phyloP scores from a whole-genome alignment of 345 rosid species.

The Citrus mangshanensis region DNA sequence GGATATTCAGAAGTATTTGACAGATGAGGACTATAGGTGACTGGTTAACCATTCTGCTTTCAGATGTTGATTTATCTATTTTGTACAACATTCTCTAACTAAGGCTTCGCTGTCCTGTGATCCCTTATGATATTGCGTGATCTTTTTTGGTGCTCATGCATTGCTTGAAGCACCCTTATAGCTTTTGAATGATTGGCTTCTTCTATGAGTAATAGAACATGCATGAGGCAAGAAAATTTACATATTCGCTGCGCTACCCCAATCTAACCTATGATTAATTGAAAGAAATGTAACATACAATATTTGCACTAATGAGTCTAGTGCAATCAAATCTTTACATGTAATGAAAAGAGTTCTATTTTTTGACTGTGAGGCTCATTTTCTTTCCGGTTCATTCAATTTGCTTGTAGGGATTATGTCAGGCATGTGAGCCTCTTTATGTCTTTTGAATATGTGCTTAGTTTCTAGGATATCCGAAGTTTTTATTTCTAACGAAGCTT shows the following conservation, averaged over 20 bases:
- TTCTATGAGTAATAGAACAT: not conserved
- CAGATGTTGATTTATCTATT: not conserved
- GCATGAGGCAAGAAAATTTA: not conserved
- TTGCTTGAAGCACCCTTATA: not conserved
- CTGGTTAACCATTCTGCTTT: not conserved
- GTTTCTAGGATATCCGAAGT: not conserved
- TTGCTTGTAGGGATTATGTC: not conserved
- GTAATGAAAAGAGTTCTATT: not conserved
- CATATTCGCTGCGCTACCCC: not conserved
- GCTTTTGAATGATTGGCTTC: not conserved
- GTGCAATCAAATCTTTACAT: not conserved
- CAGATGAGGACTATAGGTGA: slow-evolving; percentile 87
- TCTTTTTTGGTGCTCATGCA: not conserved
- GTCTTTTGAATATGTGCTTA: not conserved
- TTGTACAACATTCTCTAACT: not conserved
- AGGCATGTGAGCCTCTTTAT: not conserved
- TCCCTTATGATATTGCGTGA: not conserved
- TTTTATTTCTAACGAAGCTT: not conserved
- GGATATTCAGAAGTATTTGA: slow-evolving; percentile 70
- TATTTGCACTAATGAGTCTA: not conserved
- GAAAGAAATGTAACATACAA: not conserved
- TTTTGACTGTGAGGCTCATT: not conserved
- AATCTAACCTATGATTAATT: not conserved
- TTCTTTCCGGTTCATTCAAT: not conserved
- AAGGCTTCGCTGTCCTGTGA: not conserved